Base-by-base conservation (phyloP, 257 asterid genomes). In the Echium plantagineum region DNA sequence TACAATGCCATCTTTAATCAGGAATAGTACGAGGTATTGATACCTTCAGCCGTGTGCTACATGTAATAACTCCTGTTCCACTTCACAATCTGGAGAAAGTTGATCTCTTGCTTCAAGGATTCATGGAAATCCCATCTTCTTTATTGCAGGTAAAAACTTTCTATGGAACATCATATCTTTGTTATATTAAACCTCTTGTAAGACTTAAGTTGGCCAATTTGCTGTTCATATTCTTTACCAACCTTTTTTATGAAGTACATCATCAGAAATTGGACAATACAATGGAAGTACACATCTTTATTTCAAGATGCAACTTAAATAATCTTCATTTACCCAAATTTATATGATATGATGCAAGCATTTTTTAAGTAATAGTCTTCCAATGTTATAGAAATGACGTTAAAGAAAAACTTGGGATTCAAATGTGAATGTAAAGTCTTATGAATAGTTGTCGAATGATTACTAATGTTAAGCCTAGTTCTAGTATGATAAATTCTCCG, bases 11-110 rank as follows among this genome's bases (percentile, higher is more conserved):
- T 5, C 24, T 5, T 32, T 31, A 17, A 42, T 64, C 86, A 84
- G 99, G 99, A 60, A 82, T 93, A 20, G 95, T 93, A 68, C 80
- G 97, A 80, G 83, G 85, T 65, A 73, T 93, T 18, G 97, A 89
- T 70, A 77, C 95, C 26, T 67, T 64, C 47, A 80, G 67, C 67
- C 83, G 76, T 12, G 68, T 84, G 56, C 76, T 93, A 59, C 71
- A 85, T 57, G 64, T 93, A 57, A 77, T 93, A 58, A 86, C 95
- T 60, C 99, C 99, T 49, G 85, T 89, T 57, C 90, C 99, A 49
- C 79, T 58, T 57, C 74, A 72, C 63, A 77, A 64, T 63, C 69
- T 91, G 76, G 90, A 86, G 48, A 83, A 77, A 70, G 98, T 88
- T 60, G 89, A 88, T 76, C 74, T 82, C 66, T 75, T 91, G 46